Percentiles rank a stretch among this genome's conserved stretches.
These are phyloP conservation scores for Saksenaea vasiformis DNA, from an alignment of 371 early-diverging fungal species.

Conservation along the genomic window DNA sequence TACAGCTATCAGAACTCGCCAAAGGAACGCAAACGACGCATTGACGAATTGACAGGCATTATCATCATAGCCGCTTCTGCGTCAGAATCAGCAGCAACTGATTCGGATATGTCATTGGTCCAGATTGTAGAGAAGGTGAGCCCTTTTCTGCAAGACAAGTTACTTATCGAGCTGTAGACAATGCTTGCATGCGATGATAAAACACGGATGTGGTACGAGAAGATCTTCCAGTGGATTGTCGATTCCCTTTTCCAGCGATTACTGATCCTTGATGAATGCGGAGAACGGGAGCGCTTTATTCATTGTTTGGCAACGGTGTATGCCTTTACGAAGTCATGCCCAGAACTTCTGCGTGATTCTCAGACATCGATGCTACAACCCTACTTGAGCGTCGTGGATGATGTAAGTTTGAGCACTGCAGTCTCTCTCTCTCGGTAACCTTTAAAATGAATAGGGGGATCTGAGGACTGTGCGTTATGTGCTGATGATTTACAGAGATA, in stretches of 20 bases:
- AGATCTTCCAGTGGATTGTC: slow-evolving; percentile 62
- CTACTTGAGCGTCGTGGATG: slow-evolving; percentile 39
- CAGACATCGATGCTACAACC: slow-evolving; percentile 55
- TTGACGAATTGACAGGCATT: slow-evolving; percentile 37
- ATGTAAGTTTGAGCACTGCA: slow-evolving; percentile 21
- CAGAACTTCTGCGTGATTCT: slow-evolving; percentile 35
- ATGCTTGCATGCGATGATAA: slow-evolving; percentile 39
- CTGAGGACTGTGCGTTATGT: slow-evolving; percentile 55
- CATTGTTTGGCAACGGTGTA: slow-evolving; percentile 42
- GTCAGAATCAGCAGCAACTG: slow-evolving; percentile 16
- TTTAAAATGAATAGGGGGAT: slow-evolving; percentile 33
- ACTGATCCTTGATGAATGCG: slow-evolving; percentile 56
- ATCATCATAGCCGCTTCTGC: slow-evolving; percentile 53
- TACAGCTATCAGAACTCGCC: slow-evolving; percentile 28
- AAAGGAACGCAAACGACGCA: slow-evolving; percentile 42
- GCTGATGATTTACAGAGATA: slow-evolving; percentile 57
- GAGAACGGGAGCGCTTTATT: slow-evolving; percentile 29
- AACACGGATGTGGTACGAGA: slow-evolving; percentile 32
- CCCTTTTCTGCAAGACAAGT: not conserved
- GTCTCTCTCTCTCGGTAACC: not conserved
- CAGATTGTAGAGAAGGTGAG: slow-evolving; percentile 39
- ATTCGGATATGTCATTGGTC: slow-evolving; percentile 23
- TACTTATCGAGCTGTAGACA: slow-evolving; percentile 18
- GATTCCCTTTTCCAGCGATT: slow-evolving; percentile 69
- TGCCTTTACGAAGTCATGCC: slow-evolving; percentile 48